Evolutionary conservation across 2,329 filamentous ascomycete genomes (phyloP), one percentile per base, ranked within the genome.

Genomic region (Pseudogymnoascus sp.): DNA sequence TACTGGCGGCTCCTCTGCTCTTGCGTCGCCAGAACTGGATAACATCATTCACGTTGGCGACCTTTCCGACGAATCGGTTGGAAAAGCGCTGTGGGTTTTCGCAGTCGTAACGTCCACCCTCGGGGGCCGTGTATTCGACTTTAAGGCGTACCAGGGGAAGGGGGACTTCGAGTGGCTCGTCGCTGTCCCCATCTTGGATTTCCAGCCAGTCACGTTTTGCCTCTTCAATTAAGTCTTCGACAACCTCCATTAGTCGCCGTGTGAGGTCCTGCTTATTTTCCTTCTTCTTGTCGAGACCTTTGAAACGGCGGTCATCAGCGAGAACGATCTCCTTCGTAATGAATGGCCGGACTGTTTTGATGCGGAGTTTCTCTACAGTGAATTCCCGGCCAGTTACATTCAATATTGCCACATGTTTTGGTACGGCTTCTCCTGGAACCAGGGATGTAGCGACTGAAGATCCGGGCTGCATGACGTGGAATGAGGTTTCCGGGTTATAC

Each of bases 21-120:
- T 96, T 97, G 75, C 93, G 96, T 61, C 90, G 85, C 73, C 97
- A 87, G 72, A 96, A 97, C 69, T 93, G 89, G 0, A 99, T 86
- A 0, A 99, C 91, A 68, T 99, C 94, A 67, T 92, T 95, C 8
- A 87, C 86, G 70, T 99, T 99, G 63, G 94, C 94, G 1, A 99
- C 93, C 70, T 86, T 89, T n/a, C 86, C 88, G 1, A 88, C 82
- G 67, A 97, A 99, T 2, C 92, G 84, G 71, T 96, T 96, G 0
- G 93, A 97, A 70, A 97, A 97, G 7, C 94, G 86, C 72, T 97
- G 94, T 0, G 94, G 92, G 64, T 99, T 99, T 72, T 97, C 94
- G 65, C 89, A 87, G 67, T 97, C 90, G 69, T 91, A 99, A 36
- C 86, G 84, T 12, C 91, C 89, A 3, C 91, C 92, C 30, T 95